Evolutionary conservation across 2,329 filamentous ascomycete species (phyloP).

Genomic region (Teratosphaeriaceae sp.): DNA sequence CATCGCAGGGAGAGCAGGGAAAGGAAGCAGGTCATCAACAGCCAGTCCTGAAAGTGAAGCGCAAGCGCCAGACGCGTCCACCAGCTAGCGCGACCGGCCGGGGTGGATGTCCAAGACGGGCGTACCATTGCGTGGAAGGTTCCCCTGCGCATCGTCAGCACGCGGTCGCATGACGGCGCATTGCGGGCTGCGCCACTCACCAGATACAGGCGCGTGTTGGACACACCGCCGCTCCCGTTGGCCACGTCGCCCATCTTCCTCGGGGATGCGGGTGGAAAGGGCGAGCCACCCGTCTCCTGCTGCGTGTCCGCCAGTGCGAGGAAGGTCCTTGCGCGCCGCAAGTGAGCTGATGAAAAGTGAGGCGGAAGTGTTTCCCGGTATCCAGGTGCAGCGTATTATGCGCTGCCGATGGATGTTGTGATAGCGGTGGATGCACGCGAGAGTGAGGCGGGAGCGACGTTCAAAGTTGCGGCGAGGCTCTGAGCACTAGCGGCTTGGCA

Average conservation of each 20-base stretch:
- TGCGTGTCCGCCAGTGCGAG: conserved; percentile 2
- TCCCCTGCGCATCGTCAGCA: conserved; percentile 3
- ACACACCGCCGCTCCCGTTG: conserved; percentile 47
- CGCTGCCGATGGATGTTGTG: not conserved
- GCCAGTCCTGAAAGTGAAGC: conserved; percentile 17
- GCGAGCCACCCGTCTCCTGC: conserved; percentile 1
- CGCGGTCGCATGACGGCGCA: not conserved
- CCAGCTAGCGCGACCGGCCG: conserved; percentile 3
- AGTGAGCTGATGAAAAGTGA: conserved; percentile 4
- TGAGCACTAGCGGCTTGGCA: not conserved
- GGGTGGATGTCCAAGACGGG: conserved; percentile 20
- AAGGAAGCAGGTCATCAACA: conserved; percentile 11
- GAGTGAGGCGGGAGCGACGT: not conserved
- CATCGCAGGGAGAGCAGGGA: conserved; percentile 5
- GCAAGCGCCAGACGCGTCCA: conserved; percentile 9
- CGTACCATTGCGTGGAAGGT: conserved; percentile 72
- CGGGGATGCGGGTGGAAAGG: not conserved
- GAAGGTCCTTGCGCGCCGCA: conserved; percentile 1
- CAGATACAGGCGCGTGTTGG: conserved; percentile 90
- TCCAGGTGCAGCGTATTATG: conserved; percentile 1
- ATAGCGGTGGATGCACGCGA: not conserved
- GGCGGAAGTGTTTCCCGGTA: not conserved
- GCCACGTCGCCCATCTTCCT: conserved; percentile 3
- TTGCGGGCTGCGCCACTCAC: conserved; percentile 53
- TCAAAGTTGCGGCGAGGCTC: not conserved